Conservation (phyloP, 768 basidiomycete species). For the Podaxis rugospora region DNA sequence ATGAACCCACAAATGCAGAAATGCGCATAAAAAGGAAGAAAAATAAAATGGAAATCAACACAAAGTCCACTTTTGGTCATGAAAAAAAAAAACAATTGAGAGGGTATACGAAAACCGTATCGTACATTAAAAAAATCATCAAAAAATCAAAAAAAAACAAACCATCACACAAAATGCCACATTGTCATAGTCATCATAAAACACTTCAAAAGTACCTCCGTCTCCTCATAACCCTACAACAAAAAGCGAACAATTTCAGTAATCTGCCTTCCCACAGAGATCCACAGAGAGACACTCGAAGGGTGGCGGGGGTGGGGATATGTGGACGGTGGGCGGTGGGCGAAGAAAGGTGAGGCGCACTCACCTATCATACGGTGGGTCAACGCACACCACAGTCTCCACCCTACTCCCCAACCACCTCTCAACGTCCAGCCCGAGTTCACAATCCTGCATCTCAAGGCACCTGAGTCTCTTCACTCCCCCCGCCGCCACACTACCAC, state of each 20-base stretch:
- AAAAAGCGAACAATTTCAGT: neutral
- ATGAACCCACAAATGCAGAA: too few relatives aligned
- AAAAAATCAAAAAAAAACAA: too few relatives aligned
- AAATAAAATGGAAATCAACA: too few relatives aligned
- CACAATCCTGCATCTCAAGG: constrained; percentile 57
- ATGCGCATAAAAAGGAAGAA: too few relatives aligned
- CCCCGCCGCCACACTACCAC: constrained; percentile 42
- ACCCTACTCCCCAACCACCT: constrained; percentile 62
- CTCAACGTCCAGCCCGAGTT: constrained; percentile 63
- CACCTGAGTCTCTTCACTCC: constrained; percentile 53
- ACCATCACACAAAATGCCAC: too few relatives aligned
- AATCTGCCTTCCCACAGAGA: neutral
- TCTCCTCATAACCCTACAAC: neutral
- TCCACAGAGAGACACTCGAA: neutral
- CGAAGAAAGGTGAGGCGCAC: constrained; percentile 14
- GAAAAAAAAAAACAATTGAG: too few relatives aligned
- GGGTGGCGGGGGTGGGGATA: neutral
- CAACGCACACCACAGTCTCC: constrained; percentile 57
- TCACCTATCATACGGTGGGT: constrained; percentile 49
- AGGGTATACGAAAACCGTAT: too few relatives aligned
- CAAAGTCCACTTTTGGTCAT: too few relatives aligned
- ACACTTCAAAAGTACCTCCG: neutral
- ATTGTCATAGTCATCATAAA: too few relatives aligned
- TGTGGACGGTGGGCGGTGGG: neutral
- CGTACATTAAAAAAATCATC: too few relatives aligned